Conservation (phyloP, 1,139 yeast species). For the Blastobotrys indianensis region DNA sequence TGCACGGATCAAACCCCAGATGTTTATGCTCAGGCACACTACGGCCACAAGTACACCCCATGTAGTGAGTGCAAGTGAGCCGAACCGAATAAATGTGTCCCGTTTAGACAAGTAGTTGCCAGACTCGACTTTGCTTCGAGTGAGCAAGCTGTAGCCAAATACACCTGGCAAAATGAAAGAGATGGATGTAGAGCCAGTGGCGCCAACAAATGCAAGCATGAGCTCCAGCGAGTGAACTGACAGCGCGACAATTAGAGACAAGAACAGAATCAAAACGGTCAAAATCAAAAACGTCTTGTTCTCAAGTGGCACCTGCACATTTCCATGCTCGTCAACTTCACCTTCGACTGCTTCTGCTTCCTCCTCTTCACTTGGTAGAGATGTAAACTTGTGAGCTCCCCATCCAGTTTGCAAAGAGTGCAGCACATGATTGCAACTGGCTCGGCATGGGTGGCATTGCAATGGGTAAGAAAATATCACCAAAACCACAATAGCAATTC, state of each 20-base stretch:
- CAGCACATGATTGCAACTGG: conserved; percentile 70
- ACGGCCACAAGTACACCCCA: conserved; percentile 81
- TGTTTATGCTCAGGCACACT: conserved; percentile 70
- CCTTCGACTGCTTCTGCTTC: conserved; percentile 6
- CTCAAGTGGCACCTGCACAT: conserved; percentile 41
- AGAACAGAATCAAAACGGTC: conserved; percentile 55
- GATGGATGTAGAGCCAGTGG: conserved; percentile 91
- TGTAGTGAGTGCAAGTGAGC: conserved; percentile 53
- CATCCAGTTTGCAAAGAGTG: conserved; percentile 40
- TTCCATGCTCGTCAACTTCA: conserved; percentile 13
- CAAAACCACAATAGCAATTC: conserved; percentile 71
- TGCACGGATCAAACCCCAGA: conserved; percentile 28
- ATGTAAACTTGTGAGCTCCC: conserved; percentile 13
- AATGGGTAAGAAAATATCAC: conserved; percentile 85
- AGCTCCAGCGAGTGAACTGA: conserved; percentile 73
- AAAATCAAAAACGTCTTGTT: conserved; percentile 52
- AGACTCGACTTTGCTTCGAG: conserved; percentile 12
- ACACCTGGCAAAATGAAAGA: conserved; percentile 90
- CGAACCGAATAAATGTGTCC: conserved; percentile 40
- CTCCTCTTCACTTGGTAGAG: conserved; percentile 13
- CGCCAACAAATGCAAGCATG: conserved; percentile 87
- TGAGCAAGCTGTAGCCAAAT: conserved; percentile 64
- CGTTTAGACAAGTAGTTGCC: conserved; percentile 12
- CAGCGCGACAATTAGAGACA: conserved; percentile 69
- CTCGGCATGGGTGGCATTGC: conserved; percentile 88